These are phyloP conservation scores for Blastomyces parvus DNA, from an alignment of 2,329 filamentous ascomycete species.

Conservation along the genomic window DNA sequence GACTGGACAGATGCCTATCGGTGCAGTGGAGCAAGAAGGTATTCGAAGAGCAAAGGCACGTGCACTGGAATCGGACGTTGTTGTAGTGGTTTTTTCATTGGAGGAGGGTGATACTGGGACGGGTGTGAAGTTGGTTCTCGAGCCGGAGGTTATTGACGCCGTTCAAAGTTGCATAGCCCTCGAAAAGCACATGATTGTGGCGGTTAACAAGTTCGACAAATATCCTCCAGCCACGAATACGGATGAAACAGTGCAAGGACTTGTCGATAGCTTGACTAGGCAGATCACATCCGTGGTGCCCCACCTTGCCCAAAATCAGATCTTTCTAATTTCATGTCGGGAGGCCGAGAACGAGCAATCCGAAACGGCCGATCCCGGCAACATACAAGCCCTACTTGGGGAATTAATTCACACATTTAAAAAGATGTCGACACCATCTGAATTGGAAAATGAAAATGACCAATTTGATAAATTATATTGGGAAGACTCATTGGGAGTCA, in stretches of 20 bases:
- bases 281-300: conserved; percentile 29
- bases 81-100: conserved; percentile 70
- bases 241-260: conserved; percentile 11
- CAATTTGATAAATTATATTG: conserved; percentile 55
- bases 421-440: conserved; percentile 32
- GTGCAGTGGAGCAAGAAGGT: conserved; percentile 75
- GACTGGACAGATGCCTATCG: conserved; percentile 39
- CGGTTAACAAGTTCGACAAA: conserved; percentile 53
- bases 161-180: conserved; percentile 41
- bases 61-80: conserved; percentile 72
- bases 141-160: conserved; percentile 50
- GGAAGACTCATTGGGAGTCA: conserved; percentile 80
- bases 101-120: conserved; percentile 39
- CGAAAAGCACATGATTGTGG: conserved; percentile 48
- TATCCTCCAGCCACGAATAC: conserved; percentile 19
- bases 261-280: conserved; percentile 1
- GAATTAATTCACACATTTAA: conserved; percentile 59
- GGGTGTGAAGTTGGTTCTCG: conserved; percentile 30
- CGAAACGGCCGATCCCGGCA: conserved; percentile 44
- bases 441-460: conserved; percentile 26
- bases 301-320: conserved; percentile 35
- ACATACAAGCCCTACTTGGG: conserved; percentile 59
- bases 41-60: conserved; percentile 76
- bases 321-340: conserved; percentile 64
- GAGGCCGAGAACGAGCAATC: conserved; percentile 36